Percentiles rank a stretch among this genome's conserved stretches.
Evolutionary conservation across 176 grass and related monocot species (phyloP).

Genomic region (Oryza rufipogon): DNA sequence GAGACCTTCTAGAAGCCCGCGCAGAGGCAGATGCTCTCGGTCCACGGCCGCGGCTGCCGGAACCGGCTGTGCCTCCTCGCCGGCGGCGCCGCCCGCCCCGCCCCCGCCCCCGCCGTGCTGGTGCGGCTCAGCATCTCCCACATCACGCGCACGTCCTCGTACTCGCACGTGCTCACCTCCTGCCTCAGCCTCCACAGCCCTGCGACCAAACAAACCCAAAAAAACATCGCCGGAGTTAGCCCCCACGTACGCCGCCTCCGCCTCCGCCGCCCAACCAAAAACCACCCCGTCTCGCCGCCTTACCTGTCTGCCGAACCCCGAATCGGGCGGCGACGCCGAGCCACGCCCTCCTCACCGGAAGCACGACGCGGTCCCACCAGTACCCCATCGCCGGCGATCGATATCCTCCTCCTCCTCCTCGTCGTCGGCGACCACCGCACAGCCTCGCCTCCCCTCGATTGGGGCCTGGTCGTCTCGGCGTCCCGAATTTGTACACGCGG

Average conservation of each 20-base stretch:
- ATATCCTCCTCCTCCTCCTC: neutral
- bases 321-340: conserved; percentile 77
- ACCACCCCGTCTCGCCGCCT: neutral
- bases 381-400: conserved; percentile 31
- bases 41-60: conserved; percentile 50
- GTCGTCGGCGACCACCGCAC: neutral
- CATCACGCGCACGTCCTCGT: conserved; percentile 98
- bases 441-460: neutral
- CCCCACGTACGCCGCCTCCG: neutral
- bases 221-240: conserved; percentile 15
- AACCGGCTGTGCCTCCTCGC: conserved; percentile 36
- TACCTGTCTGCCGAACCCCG: conserved; percentile 90
- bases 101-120: neutral
- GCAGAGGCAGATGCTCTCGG: conserved; percentile 52
- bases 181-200: conserved; percentile 86
- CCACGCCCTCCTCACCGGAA: conserved; percentile 76
- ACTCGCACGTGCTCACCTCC: conserved; percentile 99
- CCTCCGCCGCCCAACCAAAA: neutral
- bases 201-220: neutral
- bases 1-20: conserved; percentile 58
- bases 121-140: conserved; percentile 95
- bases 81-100: neutral
- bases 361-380: conserved; percentile 82
- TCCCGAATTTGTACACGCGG: conserved; percentile 37
- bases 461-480: neutral